Evolutionary conservation across 192 early-diverging fungal species (phyloP).

Genomic region (Lobosporangium transversale): DNA sequence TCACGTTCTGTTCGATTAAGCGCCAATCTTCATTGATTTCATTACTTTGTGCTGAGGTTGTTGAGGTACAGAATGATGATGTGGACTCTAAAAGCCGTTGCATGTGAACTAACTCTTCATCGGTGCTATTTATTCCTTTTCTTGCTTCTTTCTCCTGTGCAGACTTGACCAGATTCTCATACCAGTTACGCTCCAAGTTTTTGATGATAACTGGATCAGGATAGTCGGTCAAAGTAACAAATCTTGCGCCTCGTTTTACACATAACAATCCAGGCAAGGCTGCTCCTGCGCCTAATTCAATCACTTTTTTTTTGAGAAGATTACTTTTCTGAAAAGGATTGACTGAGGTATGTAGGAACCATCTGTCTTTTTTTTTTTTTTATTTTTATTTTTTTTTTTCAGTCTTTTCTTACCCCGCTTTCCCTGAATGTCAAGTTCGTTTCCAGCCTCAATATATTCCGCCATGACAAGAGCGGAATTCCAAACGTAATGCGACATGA

Average conservation of each 20-base stretch:
- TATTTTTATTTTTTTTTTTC: neutral
- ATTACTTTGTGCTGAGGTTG: neutral
- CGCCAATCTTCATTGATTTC: constrained; percentile 5
- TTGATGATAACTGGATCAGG: constrained; percentile 36
- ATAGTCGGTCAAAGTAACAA: constrained; percentile 39
- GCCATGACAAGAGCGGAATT: constrained; percentile 47
- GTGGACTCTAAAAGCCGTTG: constrained; percentile 1
- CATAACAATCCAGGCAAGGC: constrained; percentile 42
- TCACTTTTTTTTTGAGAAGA: constrained; percentile 6
- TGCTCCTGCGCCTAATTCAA: constrained; percentile 48
- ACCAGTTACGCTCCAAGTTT: constrained; percentile 49
- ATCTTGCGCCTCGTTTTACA: constrained; percentile 22
- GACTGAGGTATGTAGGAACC: neutral
- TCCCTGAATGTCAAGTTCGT: constrained; percentile 21
- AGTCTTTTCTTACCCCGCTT: constrained; percentile 24
- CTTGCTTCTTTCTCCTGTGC: constrained; percentile 8
- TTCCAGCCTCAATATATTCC: constrained; percentile 35
- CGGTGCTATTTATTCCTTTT: no score
- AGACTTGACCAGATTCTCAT: constrained; percentile 38
- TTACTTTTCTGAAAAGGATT: neutral
- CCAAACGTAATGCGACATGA: constrained; percentile 52
- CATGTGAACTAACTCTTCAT: no score
- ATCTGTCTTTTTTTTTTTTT: neutral
- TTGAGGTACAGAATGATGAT: neutral
- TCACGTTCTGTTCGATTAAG: constrained; percentile 18